A percentile compares a stretch with the other conserved stretches of the same genome.
Evolutionary conservation across 1,284 basidiomycete genomes (phyloP).

Genomic region (Pyrrhoderma noxium): DNA sequence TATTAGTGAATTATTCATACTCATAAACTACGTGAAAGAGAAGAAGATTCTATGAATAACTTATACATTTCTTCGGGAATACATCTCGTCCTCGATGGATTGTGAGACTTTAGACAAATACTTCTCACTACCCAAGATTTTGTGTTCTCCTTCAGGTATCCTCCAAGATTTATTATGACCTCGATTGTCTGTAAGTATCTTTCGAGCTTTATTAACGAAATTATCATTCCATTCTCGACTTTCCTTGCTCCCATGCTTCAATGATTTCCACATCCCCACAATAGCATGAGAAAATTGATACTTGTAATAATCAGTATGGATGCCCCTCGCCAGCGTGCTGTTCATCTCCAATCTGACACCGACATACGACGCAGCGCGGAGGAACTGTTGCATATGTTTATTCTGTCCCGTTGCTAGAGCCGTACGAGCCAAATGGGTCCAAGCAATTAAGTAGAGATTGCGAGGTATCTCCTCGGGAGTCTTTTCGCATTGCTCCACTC

Average conservation of each 20-base stretch:
- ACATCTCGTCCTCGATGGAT: constrained; percentile 14
- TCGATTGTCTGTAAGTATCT: too few relatives aligned
- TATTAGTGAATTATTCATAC: too few relatives aligned
- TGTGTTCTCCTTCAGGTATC: constrained; percentile 21
- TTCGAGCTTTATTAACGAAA: too few relatives aligned
- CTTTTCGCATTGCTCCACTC: not conserved
- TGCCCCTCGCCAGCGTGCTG: not conserved
- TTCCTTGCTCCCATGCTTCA: constrained; percentile 8
- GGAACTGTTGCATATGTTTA: constrained; percentile 45
- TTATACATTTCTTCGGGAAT: not conserved
- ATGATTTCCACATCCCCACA: not conserved
- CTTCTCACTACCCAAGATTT: constrained; percentile 20
- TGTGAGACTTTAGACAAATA: constrained; percentile 14
- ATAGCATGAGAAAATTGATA: not conserved
- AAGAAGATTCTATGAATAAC: too few relatives aligned
- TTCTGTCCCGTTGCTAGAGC: constrained; percentile 42
- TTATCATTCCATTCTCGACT: constrained; percentile 21
- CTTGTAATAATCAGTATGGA: constrained; percentile 10
- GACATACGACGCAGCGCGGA: constrained; percentile 42
- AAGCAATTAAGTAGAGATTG: constrained; percentile 38
- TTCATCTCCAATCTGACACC: too few relatives aligned
- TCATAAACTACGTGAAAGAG: too few relatives aligned
- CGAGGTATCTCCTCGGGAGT: not conserved
- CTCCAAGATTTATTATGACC: too few relatives aligned
- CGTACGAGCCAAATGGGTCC: constrained; percentile 46